Conservation (phyloP, 2,329 filamentous ascomycete genomes). For the Orbilia blumenaviensis region DNA sequence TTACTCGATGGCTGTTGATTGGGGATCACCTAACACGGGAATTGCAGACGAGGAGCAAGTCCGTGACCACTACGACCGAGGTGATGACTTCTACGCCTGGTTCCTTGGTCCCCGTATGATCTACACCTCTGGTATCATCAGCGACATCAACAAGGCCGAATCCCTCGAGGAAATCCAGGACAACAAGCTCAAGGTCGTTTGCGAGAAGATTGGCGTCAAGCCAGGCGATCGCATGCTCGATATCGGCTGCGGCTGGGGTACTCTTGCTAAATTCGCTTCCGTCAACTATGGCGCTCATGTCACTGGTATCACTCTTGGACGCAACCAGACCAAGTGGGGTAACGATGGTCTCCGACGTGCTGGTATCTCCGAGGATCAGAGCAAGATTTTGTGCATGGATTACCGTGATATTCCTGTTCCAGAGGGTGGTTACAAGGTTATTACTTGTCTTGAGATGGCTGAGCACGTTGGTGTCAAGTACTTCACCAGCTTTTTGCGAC, state of each 20-base stretch:
- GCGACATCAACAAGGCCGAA: conserved; percentile 86
- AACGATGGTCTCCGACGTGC: conserved; percentile 85
- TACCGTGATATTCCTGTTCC: conserved; percentile 92
- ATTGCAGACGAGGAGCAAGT: conserved; percentile 90
- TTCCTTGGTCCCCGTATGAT: conserved; percentile 99
- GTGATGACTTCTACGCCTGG: conserved; percentile 98
- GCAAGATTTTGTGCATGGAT: conserved; percentile 92
- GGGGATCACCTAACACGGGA: not conserved
- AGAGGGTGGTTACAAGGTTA: conserved; percentile 85
- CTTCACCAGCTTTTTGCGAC: conserved; percentile 79
- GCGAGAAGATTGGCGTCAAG: conserved; percentile 90
- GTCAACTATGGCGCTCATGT: conserved; percentile 87
- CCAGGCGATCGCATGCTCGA: conserved; percentile 85
- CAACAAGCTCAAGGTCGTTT: conserved; percentile 94
- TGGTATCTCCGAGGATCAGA: conserved; percentile 85
- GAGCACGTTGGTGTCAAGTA: conserved; percentile 97
- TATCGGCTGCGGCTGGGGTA: conserved; percentile 98
- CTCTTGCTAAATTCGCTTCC: conserved; percentile 89
- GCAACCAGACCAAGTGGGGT: conserved; percentile 97
- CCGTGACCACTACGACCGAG: conserved; percentile 95
- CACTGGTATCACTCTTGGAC: conserved; percentile 90
- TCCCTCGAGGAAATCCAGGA: conserved; percentile 94
- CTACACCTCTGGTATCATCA: conserved; percentile 95
- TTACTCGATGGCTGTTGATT: not conserved
- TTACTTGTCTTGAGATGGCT: conserved; percentile 97